Conservation (phyloP, 2,329 filamentous ascomycete genomes). For the Dryadomyces quercus-mongolicae region DNA sequence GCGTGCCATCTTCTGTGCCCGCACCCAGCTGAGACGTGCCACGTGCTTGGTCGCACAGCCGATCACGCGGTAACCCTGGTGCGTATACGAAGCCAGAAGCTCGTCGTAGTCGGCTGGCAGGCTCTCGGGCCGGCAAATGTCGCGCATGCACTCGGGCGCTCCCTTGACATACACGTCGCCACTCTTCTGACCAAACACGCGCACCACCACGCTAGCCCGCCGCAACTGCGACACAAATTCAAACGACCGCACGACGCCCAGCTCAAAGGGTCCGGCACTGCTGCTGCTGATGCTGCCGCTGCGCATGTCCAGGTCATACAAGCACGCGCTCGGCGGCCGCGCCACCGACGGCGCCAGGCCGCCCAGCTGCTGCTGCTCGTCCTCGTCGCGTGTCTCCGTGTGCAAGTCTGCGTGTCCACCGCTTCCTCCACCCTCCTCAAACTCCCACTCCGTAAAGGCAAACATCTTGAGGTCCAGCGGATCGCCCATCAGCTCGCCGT, state of each 20-base stretch:
- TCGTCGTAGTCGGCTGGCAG: slow-evolving; percentile 88
- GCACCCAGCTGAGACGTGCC: slow-evolving; percentile 81
- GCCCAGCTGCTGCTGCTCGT: slow-evolving; percentile 19
- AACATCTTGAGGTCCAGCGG: slow-evolving; percentile 98
- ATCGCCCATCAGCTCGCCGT: slow-evolving; percentile 82
- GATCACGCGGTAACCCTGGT: slow-evolving; percentile 92
- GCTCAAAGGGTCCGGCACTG: slow-evolving; percentile 47
- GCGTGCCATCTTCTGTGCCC: slow-evolving; percentile 86
- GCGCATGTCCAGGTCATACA: slow-evolving; percentile 10
- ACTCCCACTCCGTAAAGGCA: slow-evolving; percentile 86
- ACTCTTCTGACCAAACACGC: slow-evolving; percentile 73
- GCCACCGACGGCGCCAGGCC: slow-evolving; percentile 81
- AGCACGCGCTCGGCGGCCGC: slow-evolving; percentile 50
- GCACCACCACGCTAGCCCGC: slow-evolving; percentile 83
- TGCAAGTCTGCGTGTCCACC: slow-evolving; percentile 21
- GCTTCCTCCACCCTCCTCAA: slow-evolving; percentile 72
- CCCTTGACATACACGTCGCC: slow-evolving; percentile 91
- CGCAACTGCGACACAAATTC: slow-evolving; percentile 92
- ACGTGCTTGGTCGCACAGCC: slow-evolving; percentile 86
- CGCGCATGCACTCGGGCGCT: slow-evolving; percentile 89
- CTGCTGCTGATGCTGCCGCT: neutral
- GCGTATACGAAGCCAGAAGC: slow-evolving; percentile 79
- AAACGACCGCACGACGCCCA: slow-evolving; percentile 83
- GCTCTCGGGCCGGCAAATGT: slow-evolving; percentile 75
- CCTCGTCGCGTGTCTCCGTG: slow-evolving; percentile 34